Evolutionary conservation across 345 rosid genomes (phyloP).

Genomic region (Bruguiera gymnorhiza): DNA sequence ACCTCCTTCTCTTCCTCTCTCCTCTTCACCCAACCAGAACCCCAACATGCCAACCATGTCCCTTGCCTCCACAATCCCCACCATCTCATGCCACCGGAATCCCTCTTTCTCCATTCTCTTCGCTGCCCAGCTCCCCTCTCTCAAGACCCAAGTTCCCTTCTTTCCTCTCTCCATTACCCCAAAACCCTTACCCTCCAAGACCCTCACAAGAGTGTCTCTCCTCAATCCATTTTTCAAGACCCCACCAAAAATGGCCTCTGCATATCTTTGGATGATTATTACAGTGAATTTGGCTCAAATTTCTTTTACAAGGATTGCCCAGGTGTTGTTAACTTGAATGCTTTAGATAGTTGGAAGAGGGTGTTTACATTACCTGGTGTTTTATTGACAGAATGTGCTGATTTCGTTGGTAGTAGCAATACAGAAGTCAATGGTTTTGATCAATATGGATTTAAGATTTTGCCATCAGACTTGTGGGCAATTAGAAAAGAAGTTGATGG

Average conservation of each 20-base stretch:
- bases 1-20: constrained; percentile 17
- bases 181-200: constrained; percentile 34
- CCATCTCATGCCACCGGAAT: constrained; percentile 66
- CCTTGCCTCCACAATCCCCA: constrained; percentile 57
- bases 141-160: constrained; percentile 24
- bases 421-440: constrained; percentile 17
- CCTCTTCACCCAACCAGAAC: constrained; percentile 27
- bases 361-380: constrained; percentile 51
- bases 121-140: constrained; percentile 52
- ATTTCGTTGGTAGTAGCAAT: constrained; percentile 33
- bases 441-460: constrained; percentile 22
- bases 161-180: constrained; percentile 44
- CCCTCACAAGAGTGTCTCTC: constrained; percentile 4
- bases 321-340: constrained; percentile 49
- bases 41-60: constrained; percentile 27
- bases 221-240: constrained; percentile 18
- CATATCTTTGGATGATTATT: constrained; percentile 51
- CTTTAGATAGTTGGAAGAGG: constrained; percentile 27
- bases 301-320: constrained; percentile 71
- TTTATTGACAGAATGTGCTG: constrained; percentile 51
- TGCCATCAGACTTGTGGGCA: constrained; percentile 64
- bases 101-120: constrained; percentile 71
- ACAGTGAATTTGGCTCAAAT: constrained; percentile 33
- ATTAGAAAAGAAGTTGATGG: constrained; percentile 52
- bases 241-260: constrained; percentile 31